Conservation (phyloP, 1,284 basidiomycete species). For the Crepidotus sp. region DNA sequence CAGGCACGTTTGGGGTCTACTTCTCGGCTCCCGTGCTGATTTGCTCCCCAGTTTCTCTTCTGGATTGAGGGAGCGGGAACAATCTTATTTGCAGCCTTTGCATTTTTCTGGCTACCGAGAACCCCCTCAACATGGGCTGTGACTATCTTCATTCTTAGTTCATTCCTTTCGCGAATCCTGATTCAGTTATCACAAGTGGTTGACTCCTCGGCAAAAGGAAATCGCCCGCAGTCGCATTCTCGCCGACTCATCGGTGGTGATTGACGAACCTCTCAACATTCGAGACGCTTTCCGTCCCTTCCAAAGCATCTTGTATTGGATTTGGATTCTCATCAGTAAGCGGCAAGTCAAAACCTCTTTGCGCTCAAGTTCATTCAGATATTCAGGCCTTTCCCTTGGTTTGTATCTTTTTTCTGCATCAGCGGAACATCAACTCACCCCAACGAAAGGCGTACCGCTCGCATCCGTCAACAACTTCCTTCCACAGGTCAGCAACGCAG, state of each 20-base stretch:
- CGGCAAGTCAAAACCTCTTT: not conserved
- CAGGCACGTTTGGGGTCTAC: constrained; percentile 5
- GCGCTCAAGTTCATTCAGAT: not conserved
- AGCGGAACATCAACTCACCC: not conserved
- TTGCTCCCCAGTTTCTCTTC: constrained; percentile 38
- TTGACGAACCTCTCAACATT: constrained; percentile 36
- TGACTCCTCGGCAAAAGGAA: constrained; percentile 38
- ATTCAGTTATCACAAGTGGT: no score
- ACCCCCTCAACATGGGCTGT: constrained; percentile 36
- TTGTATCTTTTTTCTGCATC: not conserved
- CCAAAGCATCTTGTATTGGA: constrained; percentile 35
- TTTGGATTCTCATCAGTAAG: constrained; percentile 20
- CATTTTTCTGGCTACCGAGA: constrained; percentile 39
- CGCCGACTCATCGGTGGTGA: constrained; percentile 37
- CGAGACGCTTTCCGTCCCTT: constrained; percentile 39
- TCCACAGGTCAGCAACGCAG: constrained; percentile 21
- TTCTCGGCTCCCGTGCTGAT: not conserved
- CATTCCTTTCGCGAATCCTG: no score
- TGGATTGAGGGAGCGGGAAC: constrained; percentile 40
- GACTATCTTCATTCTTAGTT: no score
- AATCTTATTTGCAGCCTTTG: constrained; percentile 34
- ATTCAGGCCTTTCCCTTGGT: constrained; percentile 16
- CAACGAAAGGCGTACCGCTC: constrained; percentile 17
- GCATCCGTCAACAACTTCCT: constrained; percentile 45
- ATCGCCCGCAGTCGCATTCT: constrained; percentile 37